These are phyloP conservation scores for Ophiostoma himal-ulmi DNA, from an alignment of 2,329 filamentous ascomycete species.

Conservation along the genomic window DNA sequence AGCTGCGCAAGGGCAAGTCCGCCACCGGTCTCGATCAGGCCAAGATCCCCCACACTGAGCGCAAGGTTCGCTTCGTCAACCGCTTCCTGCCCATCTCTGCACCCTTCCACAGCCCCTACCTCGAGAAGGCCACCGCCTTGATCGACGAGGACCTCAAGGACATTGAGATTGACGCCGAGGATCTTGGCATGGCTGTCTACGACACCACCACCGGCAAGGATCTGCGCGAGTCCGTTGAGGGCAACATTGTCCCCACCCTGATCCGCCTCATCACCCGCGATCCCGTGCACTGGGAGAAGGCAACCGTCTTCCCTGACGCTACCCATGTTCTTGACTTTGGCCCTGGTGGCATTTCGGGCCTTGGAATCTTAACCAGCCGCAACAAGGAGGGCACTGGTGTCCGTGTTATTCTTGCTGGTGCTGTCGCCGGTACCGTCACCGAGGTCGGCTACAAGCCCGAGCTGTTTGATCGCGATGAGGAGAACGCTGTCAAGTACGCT, in stretches of 20 bases:
- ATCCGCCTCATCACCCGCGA: slow-evolving; percentile 92
- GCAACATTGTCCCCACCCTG: slow-evolving; percentile 78
- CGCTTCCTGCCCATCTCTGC: slow-evolving; percentile 96
- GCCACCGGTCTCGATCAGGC: slow-evolving; percentile 96
- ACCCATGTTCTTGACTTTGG: slow-evolving; percentile 97
- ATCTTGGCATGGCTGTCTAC: slow-evolving; percentile 78
- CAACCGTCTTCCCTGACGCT: slow-evolving; percentile 81
- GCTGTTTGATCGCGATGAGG: slow-evolving; percentile 91
- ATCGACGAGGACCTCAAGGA: slow-evolving; percentile 85
- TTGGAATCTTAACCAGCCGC: slow-evolving; percentile 92
- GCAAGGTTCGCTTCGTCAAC: slow-evolving; percentile 94
- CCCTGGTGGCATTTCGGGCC: slow-evolving; percentile 90
- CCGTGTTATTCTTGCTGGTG: slow-evolving; percentile 87
- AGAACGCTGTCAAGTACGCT: slow-evolving; percentile 90
- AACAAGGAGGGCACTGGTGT: slow-evolving; percentile 99
- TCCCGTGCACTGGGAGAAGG: slow-evolving; percentile 91
- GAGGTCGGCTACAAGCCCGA: slow-evolving; percentile 98
- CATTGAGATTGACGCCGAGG: slow-evolving; percentile 65
- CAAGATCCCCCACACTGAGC: slow-evolving; percentile 86
- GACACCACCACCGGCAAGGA: slow-evolving; percentile 87
- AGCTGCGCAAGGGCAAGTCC: slow-evolving; percentile 93
- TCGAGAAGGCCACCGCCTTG: slow-evolving; percentile 71
- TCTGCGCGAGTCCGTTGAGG: slow-evolving; percentile 61
- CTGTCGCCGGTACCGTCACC: slow-evolving; percentile 81
- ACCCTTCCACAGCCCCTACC: slow-evolving; percentile 95